Evolutionary conservation across 768 basidiomycete species (phyloP), one percentile per base, ranked within the genome.

Genomic region (Candolleomyces efflorescens): DNA sequence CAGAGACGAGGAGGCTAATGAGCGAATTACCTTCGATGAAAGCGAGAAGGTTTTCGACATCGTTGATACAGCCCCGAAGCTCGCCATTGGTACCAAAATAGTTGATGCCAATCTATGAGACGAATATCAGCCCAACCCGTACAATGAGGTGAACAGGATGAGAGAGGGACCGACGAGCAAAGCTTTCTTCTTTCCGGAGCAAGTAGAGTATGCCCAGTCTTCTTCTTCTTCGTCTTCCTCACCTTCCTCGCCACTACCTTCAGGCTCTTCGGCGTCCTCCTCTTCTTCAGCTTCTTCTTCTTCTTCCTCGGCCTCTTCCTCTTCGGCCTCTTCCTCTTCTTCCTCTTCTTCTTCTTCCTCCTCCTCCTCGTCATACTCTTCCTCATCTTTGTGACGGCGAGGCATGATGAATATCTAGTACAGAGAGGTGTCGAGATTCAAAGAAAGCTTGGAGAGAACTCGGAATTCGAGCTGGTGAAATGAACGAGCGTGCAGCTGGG

Each of bases 11-110:
- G 41, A 9, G 38, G 44, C 1, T 5, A 43, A 18, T 20, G 20
- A 27, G 24, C 12, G 7, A 54, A 24, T 59, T 64, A 90, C 90
- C 64, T 58, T 76, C 78, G 45, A 95, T 72, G 75, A 98, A 98
- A 18, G 75, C 69, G 63, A 82, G 78, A 53, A 98, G 82, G 68
- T 94, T 95, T 47, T 76, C 70, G 0, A 87, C 95, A 65, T 99
- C 96, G 68, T 98, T 96, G 68, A 96, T 88, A 67, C 96, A 98
- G 10, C 96, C 96, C 0, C 74, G 70, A 5, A 98, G 75, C 62
- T 85, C 80, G n/a, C 79, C 80, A 2, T 69, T 67, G 62, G 84
- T 82, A 0, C 90, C 87, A 20, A 78, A 68, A 67, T 98, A 98
- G 69, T 93, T 93, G 64, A 97, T 91, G 0, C 95, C 95, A 63